Evolutionary conservation across 2,329 filamentous ascomycete genomes (phyloP), one percentile per base, ranked within the genome.

Genomic region (Lanzia echinophila): DNA sequence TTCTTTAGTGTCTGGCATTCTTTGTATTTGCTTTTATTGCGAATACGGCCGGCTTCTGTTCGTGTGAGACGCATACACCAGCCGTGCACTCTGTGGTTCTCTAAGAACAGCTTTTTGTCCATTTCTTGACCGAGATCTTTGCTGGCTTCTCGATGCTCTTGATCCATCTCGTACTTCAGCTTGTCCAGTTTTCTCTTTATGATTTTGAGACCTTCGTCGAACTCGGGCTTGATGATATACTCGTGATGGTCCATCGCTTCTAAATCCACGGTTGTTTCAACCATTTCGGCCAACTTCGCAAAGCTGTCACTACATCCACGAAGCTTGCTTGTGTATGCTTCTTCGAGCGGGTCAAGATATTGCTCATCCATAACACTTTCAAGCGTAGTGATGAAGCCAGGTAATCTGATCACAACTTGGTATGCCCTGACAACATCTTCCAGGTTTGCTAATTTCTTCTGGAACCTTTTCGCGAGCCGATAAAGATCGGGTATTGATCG

Each of bases 1-100:
- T 96, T 99, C 78, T 99, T 99, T 72, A 97, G 94, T 0, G 95
- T 99, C 0, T 91, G 95, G 69, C 90, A 95, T 70, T 99, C 94
- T 65, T 92, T 87, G 65, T 97, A 99, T 47, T 84, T 78, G 56
- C 83, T 84, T 67, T 94, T 95, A 71, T 95, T 95, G 57, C 94
- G 86, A 63, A 99, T 99, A 64, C 89, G 95, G 15, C 87, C 86
- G 1, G 94, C 90, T 73, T 99, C 94, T 33, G 81, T 92, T 55
- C 94, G 81, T 3, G 94, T 99, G 19, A 99, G 76, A 53, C 94
- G 83, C 80, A 99, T 91, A 70, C 94, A 97, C 83, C 92, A 96
- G 17, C 95, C 94, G 64, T 99, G 91, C 0, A 95, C 88, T 67
- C 87, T 88, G 75, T 99, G 94, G 64, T 94, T 95, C 70, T 99